These are phyloP conservation scores for Durio zibethinus DNA, from an alignment of 345 rosid species.

Conservation along the genomic window DNA sequence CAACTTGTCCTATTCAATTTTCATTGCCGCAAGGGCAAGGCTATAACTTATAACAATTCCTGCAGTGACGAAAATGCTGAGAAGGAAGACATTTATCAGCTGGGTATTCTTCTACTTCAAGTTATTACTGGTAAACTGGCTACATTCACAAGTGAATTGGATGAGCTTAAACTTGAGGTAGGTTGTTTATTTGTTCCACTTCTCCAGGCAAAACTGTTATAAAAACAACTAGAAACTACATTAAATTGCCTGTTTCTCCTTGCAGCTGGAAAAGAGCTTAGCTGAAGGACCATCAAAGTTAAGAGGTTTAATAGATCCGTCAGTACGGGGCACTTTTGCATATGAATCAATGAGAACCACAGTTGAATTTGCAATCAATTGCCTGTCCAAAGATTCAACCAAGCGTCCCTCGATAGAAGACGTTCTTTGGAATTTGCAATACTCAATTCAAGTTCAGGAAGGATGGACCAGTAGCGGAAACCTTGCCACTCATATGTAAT, in stretches of 20 bases:
- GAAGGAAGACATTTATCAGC: constrained; percentile 83
- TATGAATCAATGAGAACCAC: constrained; percentile 75
- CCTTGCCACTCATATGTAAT: constrained; percentile 38
- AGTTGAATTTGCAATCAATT: constrained; percentile 63
- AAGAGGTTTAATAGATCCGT: constrained; percentile 48
- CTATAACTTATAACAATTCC: neutral
- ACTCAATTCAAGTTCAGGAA: constrained; percentile 84
- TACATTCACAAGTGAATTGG: constrained; percentile 45
- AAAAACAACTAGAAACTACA: too few species aligned
- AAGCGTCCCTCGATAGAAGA: constrained; percentile 85
- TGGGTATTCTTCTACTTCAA: constrained; percentile 69
- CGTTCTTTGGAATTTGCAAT: constrained; percentile 91
- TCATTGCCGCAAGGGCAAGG: neutral
- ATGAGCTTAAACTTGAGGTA: constrained; percentile 55
- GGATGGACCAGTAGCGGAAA: constrained; percentile 88
- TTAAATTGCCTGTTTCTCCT: neutral
- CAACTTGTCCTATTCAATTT: neutral
- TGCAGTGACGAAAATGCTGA: constrained; percentile 50
- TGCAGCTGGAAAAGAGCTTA: constrained; percentile 57
- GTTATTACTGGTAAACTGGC: constrained; percentile 60
- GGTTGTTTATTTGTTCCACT: neutral
- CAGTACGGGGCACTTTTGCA: constrained; percentile 62
- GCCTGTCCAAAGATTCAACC: constrained; percentile 55
- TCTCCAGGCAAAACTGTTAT: neutral
- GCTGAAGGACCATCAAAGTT: constrained; percentile 56